Evolutionary conservation across 2,329 filamentous ascomycete species (phyloP), one percentile per base, ranked within the genome.

Genomic region (Fusarium liriodendri): DNA sequence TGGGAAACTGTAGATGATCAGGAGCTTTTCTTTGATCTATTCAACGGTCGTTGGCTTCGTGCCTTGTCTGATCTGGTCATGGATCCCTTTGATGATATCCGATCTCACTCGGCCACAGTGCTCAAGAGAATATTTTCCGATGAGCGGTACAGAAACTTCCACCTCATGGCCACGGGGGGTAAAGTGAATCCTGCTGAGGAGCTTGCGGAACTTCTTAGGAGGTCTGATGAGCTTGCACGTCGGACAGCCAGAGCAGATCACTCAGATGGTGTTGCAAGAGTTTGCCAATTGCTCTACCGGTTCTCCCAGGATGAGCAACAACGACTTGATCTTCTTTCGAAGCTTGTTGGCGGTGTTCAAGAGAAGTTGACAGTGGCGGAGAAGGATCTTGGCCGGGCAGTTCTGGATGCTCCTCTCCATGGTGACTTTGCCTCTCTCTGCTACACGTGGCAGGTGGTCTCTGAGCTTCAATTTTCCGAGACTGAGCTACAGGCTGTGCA

Each of bases 1-100:
- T 84, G 82, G 83, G 80, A 83, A 62, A 82, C 83, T 1, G 65
- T 73, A 40, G 82, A 83, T 62, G 82, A 86, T 74, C 85, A 82
- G 76, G 74, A 67, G 62, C 79, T 82, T 16, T 84, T 85, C 63
- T 86, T 84, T 57, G 80, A 84, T 57, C 76, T 83, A 2, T 82
- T 87, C 69, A 87, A 89, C 55, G 74, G 76, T 4, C 85, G 82
- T 0, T 90, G 92, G 84, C 82, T 90, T 13, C 87, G 93, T 57
- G 85, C 91, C 6, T 84, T 98, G 8, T 84, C 95, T 16, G 95
- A 98, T 80, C 88, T 98, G 25, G 83, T 97, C 9, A 87, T 97
- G 79, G 94, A 99, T 77, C 94, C 96, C 0, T 99, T 97, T 78
- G 97, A 98, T 66, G 97, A 99, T 81, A 93, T 98, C 6, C 89